These are phyloP conservation scores for Talaromyces ruber DNA, from an alignment of 495 filamentous ascomycete genomes.

Conservation along the genomic window DNA sequence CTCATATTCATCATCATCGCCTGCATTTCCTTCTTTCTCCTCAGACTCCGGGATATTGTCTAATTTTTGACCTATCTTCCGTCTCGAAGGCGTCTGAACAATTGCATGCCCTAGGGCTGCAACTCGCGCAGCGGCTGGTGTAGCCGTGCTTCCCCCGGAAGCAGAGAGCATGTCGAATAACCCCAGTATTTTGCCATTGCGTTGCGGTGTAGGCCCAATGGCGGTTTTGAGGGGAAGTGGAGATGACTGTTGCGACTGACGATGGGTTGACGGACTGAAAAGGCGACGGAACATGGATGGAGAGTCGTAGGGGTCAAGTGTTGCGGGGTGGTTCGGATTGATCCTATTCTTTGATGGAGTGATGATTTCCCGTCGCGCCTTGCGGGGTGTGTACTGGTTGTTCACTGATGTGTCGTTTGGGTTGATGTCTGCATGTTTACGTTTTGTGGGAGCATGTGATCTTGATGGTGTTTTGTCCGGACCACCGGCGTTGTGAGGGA, in stretches of 20 bases:
- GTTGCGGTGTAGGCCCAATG: conserved; percentile 86
- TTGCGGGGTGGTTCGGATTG: conserved; percentile 28
- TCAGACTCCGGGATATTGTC: conserved; percentile 18
- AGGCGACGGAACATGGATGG: conserved; percentile 48
- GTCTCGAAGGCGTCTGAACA: conserved; percentile 34
- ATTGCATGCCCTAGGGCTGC: conserved; percentile 21
- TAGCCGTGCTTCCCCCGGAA: conserved; percentile 41
- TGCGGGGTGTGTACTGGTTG: conserved; percentile 16
- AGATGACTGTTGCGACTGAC: conserved; percentile 23
- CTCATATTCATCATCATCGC: conserved; percentile 25
- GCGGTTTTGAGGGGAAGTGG: conserved; percentile 28
- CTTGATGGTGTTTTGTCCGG: background rate
- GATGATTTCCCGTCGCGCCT: conserved; percentile 24
- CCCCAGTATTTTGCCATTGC: conserved; percentile 77
- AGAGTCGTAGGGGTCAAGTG: conserved; percentile 48
- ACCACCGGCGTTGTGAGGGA: background rate
- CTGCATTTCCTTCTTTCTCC: conserved; percentile 24
- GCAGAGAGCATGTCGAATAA: conserved; percentile 80
- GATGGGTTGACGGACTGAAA: conserved; percentile 50
- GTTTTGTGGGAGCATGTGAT: conserved; percentile 35
- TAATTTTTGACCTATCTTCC: conserved; percentile 3
- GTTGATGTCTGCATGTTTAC: background rate
- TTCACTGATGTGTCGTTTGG: background rate
- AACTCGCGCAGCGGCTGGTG: conserved; percentile 26
- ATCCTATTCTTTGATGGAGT: conserved; percentile 36